Base-by-base conservation (phyloP, 257 asterid genomes). In the Verbascum thapsus region DNA sequence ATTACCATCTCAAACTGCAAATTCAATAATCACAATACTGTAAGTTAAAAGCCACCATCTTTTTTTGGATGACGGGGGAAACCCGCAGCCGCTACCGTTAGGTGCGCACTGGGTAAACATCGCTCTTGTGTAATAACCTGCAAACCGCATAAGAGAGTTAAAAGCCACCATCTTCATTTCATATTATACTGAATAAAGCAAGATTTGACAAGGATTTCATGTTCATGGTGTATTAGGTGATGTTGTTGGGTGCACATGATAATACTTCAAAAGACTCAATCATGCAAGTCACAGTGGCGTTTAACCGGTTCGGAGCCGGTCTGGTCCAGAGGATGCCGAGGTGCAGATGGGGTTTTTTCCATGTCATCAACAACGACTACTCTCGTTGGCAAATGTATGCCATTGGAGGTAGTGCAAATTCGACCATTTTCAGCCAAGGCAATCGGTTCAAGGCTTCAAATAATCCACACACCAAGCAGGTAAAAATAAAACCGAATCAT, bases 371-470 rank as follows among this genome's bases (percentile, higher is more conserved):
- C 88, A 89, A 89, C 35, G 88, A 84, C 74, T 89, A 89, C 66
- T 54, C 81, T 44, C 77, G 75, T 2, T 89, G 96, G 95, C 61
- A 76, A 58, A 75, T 86, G 89, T 89, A 89, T 8, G 97, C 97
- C 61, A 81, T 89, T 18, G 95, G 97, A 0, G 95, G 97, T 3
- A 89, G 94, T 35, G 77, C 91, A 1, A 72, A 78, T 52, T 91
- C 97, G 58, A 86, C 91, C 40, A 87, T 89, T 55, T 64, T 89
- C 63, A 86, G 97, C 91, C 95, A 86, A 80, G 97, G 97, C 7
- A 89, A 89, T 66, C 79, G 94, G 10, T 86, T 82, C 89, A 84
- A 71, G 76, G 91, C 95, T 58, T 58, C 89, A 3, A 17, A 74
- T 22, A 70, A 80, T 41, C 59, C 59, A 0, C 12, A 48, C 75